Evolutionary conservation across 2,329 filamentous ascomycete genomes (phyloP), one percentile per base, ranked within the genome.

Genomic region (Nannizzia gypsea): DNA sequence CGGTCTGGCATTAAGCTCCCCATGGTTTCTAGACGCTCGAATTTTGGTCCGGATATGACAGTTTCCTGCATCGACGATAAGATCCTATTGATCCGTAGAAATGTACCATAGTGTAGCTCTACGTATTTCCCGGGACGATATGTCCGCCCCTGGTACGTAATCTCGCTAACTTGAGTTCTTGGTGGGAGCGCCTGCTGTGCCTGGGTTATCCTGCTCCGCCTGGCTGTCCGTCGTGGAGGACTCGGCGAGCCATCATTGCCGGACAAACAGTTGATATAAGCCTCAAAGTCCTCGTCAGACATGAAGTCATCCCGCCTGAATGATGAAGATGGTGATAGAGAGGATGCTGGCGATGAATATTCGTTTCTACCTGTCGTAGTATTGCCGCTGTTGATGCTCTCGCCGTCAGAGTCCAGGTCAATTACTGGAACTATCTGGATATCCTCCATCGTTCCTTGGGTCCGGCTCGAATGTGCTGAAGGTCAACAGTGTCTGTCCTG

Each of bases 71-170:
- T 63, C 0, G 59, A 6, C 4, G 70, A 26, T 6, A 70, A 60
- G 1, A 81, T 72, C 1, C 67, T 58, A 8, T 64, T 62, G 3
- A 81, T 74, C 0, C 69, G 70, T 1, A 80, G 61, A 54, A 78
- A 80, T 0, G 71, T 67, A 0, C 67, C 68, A 52, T 76, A 69
- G 0, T 63, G 44, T 1, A 78, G 65, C 59, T 78, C 72, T 1
- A 78, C 65, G 0, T 69, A 71, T 57, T 71, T 69, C 0, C 69
- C 70, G 1, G 60, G 24, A 11, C 60, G 65, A 58, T 71, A 72
- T 0, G 66, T 50, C 15, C 68, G 67, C 0, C 66, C 66, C 1
- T 66, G 59, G 1, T 66, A 31, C 15, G 42, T 52, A 1, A 59
- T 59, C 15, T 72, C 62, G 0, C 61, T 42, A 6, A 46, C 2